Evolutionary conservation across 495 filamentous ascomycete species (phyloP), one percentile per base, ranked within the genome.

Genomic region (Aspergillus steynii): DNA sequence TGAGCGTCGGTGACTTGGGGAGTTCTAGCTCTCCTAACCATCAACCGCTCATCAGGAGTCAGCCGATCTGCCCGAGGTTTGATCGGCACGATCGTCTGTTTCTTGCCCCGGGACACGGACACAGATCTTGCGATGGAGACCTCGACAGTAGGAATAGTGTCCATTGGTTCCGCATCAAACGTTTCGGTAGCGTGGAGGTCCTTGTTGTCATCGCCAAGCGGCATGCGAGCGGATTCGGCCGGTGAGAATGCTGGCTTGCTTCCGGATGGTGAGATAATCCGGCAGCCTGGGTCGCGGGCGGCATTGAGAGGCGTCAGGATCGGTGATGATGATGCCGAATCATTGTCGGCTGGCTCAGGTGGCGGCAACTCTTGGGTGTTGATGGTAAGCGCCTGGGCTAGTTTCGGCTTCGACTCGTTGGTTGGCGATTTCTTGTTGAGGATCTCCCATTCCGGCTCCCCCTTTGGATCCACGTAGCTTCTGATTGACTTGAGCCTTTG

Each of bases 81-180:
- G 20, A 81, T 66, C 0, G 77, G 76, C 25, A 79, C 72, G 15
- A 79, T 58, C 14, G 74, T 62, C 49, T 79, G 77, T 7, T 64
- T 68, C 56, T 67, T 75, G n/a, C 69, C 71, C 26, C 67, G 66
- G 0, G 74, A 74, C 1, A 81, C 72, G 14, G 77, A 80, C 15
- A 81, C 61, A 9, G 78, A 79, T 14, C 75, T 63, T 5, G 78
- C 78, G 32, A 70, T 72, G 2, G 78, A 80, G 29, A 81, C 64
- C 50, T 79, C 71, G 26, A 79, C 64, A 0, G 56, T 69, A 5
- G 73, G 74, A 9, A 65, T 55, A 6, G 25, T 2, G 29, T 29
- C 29, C 8, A 50, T 49, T 12, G 53, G 48, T 26, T 62, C 55
- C 0, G 55, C 48, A 10, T 61, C 29, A 2, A 56, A 29, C 12